These are phyloP conservation scores for Kwoniella bestiolae DNA, from an alignment of 768 basidiomycete species.

Conservation along the genomic window DNA sequence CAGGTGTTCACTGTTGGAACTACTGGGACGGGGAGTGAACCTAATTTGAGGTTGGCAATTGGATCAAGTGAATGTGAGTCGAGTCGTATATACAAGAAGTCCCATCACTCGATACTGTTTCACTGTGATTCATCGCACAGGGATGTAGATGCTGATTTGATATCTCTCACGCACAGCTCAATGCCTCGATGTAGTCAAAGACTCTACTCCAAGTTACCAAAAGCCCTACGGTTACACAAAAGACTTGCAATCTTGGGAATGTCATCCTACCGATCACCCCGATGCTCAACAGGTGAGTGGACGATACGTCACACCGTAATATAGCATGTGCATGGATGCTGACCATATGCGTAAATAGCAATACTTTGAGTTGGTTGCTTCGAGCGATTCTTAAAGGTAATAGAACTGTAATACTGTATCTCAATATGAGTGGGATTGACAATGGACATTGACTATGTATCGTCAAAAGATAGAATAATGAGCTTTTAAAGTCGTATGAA, in stretches of 20 bases:
- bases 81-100: too few relatives aligned
- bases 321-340: background rate
- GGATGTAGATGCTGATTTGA: background rate
- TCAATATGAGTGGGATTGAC: background rate
- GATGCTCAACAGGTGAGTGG: constrained; percentile 13
- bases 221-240: constrained; percentile 15
- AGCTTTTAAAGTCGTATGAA: too few relatives aligned
- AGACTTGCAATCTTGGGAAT: constrained; percentile 26
- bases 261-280: constrained; percentile 6
- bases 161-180: background rate
- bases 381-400: background rate
- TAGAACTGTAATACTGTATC: background rate
- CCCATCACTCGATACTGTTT: too few relatives aligned
- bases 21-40: constrained; percentile 5
- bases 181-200: constrained; percentile 18
- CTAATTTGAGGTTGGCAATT: background rate
- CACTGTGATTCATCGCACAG: too few relatives aligned
- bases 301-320: background rate
- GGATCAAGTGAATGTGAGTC: constrained; percentile 3
- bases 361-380: background rate
- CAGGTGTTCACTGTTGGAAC: constrained; percentile 14
- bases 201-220: constrained; percentile 2
- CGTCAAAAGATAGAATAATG: background rate
- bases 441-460: background rate
- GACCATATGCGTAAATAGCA: background rate